Evolutionary conservation across 352 stramenopile genomes (phyloP), one percentile per base, ranked within the genome.

Genomic region (Pilasporangium apinafurcum): DNA sequence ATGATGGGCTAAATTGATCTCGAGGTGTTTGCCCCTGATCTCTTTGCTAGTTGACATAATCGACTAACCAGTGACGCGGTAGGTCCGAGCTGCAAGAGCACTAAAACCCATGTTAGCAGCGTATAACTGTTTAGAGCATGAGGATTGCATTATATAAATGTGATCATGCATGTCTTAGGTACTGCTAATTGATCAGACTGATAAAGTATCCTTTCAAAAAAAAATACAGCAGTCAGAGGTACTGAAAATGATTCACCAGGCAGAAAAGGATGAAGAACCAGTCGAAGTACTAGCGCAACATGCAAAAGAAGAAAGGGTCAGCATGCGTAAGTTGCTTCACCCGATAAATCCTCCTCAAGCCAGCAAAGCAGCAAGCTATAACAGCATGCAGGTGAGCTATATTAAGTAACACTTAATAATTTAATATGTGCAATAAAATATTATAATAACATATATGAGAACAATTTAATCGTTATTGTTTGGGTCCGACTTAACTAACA

Each of bases 161-260:
- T 5, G 29, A 2, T 31, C 20, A 12, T 5, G 17, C 18, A 37
- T 22, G 26, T 1, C 27, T 5, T 7, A 59, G 51, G 51, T 59
- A 21, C 27, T 59, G n/a, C 44, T 38, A 10, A 59, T 59, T 20
- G 38, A 59, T 8, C 32, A 44, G 26, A 50, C 47, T 3, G 51
- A 45, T 2, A 22, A 13, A 7, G 21, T 29, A 14, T 42, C 37
- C 3, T 18, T 58, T n/a, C 25, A 52, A 25, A 44, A n/a, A n/a
- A n/a, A 58, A n/a, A 35, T 58, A 24, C 34, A 34, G 8, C 42
- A 44, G 16, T 53, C 50, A 8, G 50, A 58, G 17, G 41, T 58
- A 27, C 43, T 58, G 29, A 58, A 48, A 37, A 52, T 58, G 34
- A 48, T 37, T 5, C 35, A 53, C 24, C 41, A 56, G 12, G 33